Evolutionary conservation across 2,329 filamentous ascomycete species (phyloP), one percentile per base, ranked within the genome.

Genomic region (Dendrostoma leiphaemia): DNA sequence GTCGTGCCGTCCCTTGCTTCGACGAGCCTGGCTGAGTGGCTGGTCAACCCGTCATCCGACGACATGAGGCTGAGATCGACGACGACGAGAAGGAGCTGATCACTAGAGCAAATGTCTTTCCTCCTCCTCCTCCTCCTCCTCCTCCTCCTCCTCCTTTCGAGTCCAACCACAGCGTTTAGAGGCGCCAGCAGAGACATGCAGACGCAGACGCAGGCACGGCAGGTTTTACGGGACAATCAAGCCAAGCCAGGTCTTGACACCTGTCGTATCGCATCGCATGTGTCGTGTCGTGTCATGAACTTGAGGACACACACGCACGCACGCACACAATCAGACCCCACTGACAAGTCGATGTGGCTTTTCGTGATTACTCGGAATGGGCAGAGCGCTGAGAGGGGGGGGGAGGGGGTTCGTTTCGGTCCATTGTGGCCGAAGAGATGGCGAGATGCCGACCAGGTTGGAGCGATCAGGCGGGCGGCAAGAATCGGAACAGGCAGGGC

Each of bases 101-200:
- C 47, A 41, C 19, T 6, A 34, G 34, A 13, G 5, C 35, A 17
- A 2, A 15, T 21, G 47, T 17, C n/a, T n/a, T n/a, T n/a, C n/a
- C n/a, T n/a, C n/a, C n/a, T n/a, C n/a, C n/a, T n/a, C n/a, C n/a
- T n/a, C n/a, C n/a, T n/a, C n/a, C n/a, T n/a, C n/a, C n/a, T n/a
- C n/a, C n/a, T n/a, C n/a, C n/a, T n/a, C n/a, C n/a, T n/a, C 47
- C 47, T 35, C n/a, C 47, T 31, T 29, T 31, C 35, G 19, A 21
- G 37, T 41, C 23, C 26, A 32, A 26, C 32, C 21, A 26, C 24
- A 41, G 47, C 35, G 37, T 31, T 23, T 43, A 52, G 48, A 51
- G 43, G 46, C 35, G 41, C 51, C 51, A 57, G 47, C 46, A 50
- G 44, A 54, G 54, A 57, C 54, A 57, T 57, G 54, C 54, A 46